A percentile compares a stretch with the other conserved stretches of the same genome.
These are phyloP conservation scores for Boletus eberwhitei DNA, from an alignment of 768 basidiomycete species.

Conservation along the genomic window DNA sequence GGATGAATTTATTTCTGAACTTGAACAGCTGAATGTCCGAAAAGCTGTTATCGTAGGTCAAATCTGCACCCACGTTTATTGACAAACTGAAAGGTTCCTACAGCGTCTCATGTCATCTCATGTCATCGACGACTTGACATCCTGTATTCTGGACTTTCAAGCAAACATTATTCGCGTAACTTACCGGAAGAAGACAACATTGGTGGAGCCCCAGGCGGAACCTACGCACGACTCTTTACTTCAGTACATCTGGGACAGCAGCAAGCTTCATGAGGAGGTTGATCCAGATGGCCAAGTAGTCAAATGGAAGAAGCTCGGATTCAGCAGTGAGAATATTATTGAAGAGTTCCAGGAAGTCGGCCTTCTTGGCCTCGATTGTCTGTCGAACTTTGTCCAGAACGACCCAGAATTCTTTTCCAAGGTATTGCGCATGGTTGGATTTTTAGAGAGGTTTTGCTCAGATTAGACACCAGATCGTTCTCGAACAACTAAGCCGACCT, in stretches of 20 bases:
- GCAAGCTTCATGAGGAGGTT: constrained; percentile 51
- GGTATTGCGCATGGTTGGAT: constrained; percentile 34
- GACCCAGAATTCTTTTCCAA: constrained; percentile 75
- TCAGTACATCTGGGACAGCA: constrained; percentile 64
- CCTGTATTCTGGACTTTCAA: constrained; percentile 85
- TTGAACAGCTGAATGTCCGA: constrained; percentile 74
- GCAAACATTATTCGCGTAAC: constrained; percentile 77
- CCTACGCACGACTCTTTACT: constrained; percentile 54
- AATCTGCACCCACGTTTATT: neutral
- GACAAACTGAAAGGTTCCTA: constrained; percentile 9
- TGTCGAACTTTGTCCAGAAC: constrained; percentile 69
- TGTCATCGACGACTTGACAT: constrained; percentile 76
- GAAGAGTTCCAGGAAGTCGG: constrained; percentile 79
- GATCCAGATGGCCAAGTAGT: constrained; percentile 47
- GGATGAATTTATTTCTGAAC: constrained; percentile 72
- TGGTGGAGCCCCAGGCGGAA: constrained; percentile 67
- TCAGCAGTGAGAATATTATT: constrained; percentile 68
- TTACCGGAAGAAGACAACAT: constrained; percentile 76
- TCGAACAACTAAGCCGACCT: constrained; percentile 77
- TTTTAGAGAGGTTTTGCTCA: constrained; percentile 4
- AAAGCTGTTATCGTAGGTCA: constrained; percentile 75
- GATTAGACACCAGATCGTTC: constrained; percentile 50
- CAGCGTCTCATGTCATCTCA: constrained; percentile 83
- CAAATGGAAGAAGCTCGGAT: constrained; percentile 80
- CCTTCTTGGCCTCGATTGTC: constrained; percentile 75